Evolutionary conservation across 1,139 yeast genomes (phyloP).

Genomic region (Dujonia santamariae): DNA sequence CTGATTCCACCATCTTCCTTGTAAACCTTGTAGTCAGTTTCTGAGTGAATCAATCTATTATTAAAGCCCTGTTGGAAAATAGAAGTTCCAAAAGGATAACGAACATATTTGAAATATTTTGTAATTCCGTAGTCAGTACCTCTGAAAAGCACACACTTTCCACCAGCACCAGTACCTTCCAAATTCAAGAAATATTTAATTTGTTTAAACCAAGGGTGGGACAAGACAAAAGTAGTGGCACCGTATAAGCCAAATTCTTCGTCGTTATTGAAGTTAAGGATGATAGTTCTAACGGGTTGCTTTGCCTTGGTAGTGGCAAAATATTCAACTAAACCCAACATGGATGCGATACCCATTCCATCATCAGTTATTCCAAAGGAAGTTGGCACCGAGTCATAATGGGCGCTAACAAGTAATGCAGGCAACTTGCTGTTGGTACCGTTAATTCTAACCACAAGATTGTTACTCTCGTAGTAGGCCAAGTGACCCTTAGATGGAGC

Average conservation of each 20-base stretch:
- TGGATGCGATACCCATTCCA: constrained; percentile 86
- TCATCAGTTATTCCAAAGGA: constrained; percentile 90
- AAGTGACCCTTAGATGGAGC: constrained; percentile 37
- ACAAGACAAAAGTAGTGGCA: constrained; percentile 62
- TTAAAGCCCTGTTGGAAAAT: constrained; percentile 81
- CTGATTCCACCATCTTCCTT: constrained; percentile 58
- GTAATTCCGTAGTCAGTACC: constrained; percentile 72
- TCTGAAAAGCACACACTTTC: constrained; percentile 79
- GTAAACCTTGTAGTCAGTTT: constrained; percentile 83
- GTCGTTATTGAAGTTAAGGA: constrained; percentile 84
- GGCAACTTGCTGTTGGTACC: constrained; percentile 59
- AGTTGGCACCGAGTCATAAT: constrained; percentile 87
- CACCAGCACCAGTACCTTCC: constrained; percentile 97
- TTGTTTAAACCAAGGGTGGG: constrained; percentile 70
- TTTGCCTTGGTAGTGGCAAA: constrained; percentile 34
- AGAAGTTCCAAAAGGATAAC: constrained; percentile 76
- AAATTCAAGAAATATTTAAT: constrained; percentile 72
- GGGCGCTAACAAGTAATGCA: constrained; percentile 77
- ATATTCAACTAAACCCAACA: constrained; percentile 66
- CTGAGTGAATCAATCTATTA: constrained; percentile 67
- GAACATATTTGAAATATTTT: constrained; percentile 43
- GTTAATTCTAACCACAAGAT: constrained; percentile 66
- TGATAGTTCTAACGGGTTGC: constrained; percentile 66
- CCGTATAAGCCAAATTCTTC: constrained; percentile 91
- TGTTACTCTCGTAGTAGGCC: constrained; percentile 76